Base-by-base conservation (phyloP, 179 eudicot genomes). In the Silene noctiflora region DNA sequence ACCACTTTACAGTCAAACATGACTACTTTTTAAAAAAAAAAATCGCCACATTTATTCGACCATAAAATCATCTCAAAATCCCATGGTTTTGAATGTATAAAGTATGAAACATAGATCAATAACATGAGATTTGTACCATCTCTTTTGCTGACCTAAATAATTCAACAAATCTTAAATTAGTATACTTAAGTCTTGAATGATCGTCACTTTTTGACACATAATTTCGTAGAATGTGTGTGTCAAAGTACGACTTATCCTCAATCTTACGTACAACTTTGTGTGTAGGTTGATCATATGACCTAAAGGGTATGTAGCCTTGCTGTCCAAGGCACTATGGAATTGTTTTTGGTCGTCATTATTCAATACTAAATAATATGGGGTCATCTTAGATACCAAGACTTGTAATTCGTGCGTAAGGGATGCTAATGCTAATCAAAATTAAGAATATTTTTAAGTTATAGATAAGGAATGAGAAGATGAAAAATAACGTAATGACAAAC, bases 21-120 rank as follows among this genome's bases (percentile, higher is more conserved):
- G 27, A 25, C 27, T 25, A 25, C 27, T 25, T n/a, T n/a, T n/a
- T n/a, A n/a, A n/a, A n/a, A n/a, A n/a, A n/a, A n/a, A n/a, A n/a
- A n/a, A n/a, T n/a, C n/a, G n/a, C 27, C 27, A 29, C 33, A 29
- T 29, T 29, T 29, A 27, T 2, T n/a, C n/a, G 27, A 25, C 33
- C 33, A 29, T 29, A 29, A 29, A 29, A 29, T 29, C 3, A 3
- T 3, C 33, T 29, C 33, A 2, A 29, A 29, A 29, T 29, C 76
- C 67, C 67, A n/a, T n/a, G n/a, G n/a, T n/a, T 33, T 33, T 39
- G 61, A 61, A 69, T 29, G 20, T 46, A 2, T 7, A 71, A 29
- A 70, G 25, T 12, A 59, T 10, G 51, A 60, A 70, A 77, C 75
- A 60, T 39, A 69, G 13, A 77, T 77, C 75, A 33, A 39, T 61